Conservation (phyloP, 352 stramenopile genomes). For the Phytophthora lateralis region DNA sequence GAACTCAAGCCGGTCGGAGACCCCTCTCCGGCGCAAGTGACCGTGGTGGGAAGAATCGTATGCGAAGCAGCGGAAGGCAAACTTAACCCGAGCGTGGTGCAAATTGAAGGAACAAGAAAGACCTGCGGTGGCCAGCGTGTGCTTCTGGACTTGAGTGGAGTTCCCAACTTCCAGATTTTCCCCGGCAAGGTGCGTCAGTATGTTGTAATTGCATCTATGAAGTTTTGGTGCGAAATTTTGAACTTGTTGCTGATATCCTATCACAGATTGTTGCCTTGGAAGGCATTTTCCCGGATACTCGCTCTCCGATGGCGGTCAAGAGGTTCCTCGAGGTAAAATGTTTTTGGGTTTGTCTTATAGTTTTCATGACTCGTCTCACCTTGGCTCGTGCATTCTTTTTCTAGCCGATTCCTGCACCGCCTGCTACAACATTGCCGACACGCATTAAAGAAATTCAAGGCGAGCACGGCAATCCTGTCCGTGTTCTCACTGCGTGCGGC, state of each 20-base stretch:
- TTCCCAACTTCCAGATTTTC: constrained; percentile 81
- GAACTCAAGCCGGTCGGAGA: constrained; percentile 73
- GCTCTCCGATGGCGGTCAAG: constrained; percentile 78
- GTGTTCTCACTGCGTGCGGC: constrained; percentile 90
- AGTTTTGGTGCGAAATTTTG: not conserved
- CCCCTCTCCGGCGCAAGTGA: constrained; percentile 75
- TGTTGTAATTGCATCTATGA: not conserved
- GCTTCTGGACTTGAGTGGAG: constrained; percentile 69
- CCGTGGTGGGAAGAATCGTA: constrained; percentile 80
- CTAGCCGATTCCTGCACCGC: constrained; percentile 70
- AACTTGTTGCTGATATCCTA: not conserved
- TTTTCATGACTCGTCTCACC: not conserved
- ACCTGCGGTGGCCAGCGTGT: constrained; percentile 83
- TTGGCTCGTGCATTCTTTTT: not conserved
- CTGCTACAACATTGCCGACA: constrained; percentile 48
- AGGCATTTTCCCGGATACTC: constrained; percentile 71
- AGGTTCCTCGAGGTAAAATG: constrained; percentile 68
- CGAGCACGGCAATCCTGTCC: constrained; percentile 50
- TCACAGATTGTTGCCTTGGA: constrained; percentile 81
- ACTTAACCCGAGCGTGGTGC: constrained; percentile 80
- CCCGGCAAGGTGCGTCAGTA: constrained; percentile 70
- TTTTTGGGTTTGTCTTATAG: not conserved
- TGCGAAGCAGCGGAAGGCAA: constrained; percentile 86
- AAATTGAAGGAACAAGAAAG: constrained; percentile 84
- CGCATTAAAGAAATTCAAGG: constrained; percentile 57